Base-by-base conservation (phyloP, 257 asterid genomes). In the Salvia rosmarinus region DNA sequence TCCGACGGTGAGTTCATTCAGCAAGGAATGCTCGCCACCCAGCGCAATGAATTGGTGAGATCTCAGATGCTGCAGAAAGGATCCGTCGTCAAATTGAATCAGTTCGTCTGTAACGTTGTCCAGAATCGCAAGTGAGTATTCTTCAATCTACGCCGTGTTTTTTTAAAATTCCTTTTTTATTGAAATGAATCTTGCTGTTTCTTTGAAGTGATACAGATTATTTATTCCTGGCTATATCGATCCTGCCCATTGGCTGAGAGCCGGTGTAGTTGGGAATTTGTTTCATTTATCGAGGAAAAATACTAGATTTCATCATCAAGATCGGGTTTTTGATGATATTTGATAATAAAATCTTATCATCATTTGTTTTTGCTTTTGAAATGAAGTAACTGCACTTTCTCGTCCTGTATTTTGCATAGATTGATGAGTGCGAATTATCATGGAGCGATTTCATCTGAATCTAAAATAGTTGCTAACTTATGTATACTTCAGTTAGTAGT, bases 11-110 rank as follows among this genome's bases (percentile, higher is more conserved):
- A 20, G 9, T 78, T 75, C 64, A 3, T 73, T 20, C 92, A 85
- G 85, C 95, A 91, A 78, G 96, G 94, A 2, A 95, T 95, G 99
- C 83, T 95, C 77, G 94, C 87, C 28, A 88, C 92, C 57, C 98
- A 91, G 83, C 84, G 67, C 3, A 95, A 91, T 72, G 86, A 85
- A 0, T 73, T 95, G 79, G 91, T 95, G 19, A 79, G 79, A 5
- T 72, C 89, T 9, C 70, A 69, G 37, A 59, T 49, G 75, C 43
- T 91, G 82, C 86, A 77, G 81, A 87, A 82, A 56, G 98, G 99
- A 0, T 87, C 96, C 17, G 68, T 95, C 46, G 57, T 95, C 35
- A 88, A 72, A 75, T 64, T 95, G 85, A 73, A 25, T 50, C 85
- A 85, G 80, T 95, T 85, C 83, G 91, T 92, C 54, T 82, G 90